These are phyloP conservation scores for Teunomyces funiuensis DNA, from an alignment of 805 yeast species.

Conservation along the genomic window DNA sequence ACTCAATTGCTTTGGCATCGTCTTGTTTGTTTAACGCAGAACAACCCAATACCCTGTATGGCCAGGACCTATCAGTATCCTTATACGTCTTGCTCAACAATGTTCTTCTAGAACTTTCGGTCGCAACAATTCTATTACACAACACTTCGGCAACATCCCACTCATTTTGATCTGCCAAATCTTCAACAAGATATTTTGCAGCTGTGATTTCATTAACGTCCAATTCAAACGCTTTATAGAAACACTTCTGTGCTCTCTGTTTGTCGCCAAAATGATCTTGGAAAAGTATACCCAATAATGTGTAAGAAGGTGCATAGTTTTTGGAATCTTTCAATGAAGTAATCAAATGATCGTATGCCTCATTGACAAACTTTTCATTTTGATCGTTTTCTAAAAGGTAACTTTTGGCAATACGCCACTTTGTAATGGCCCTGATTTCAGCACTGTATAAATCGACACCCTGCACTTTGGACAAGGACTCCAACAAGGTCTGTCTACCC, in stretches of 20 bases:
- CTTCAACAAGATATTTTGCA: conserved; percentile 67
- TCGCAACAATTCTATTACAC: conserved; percentile 61
- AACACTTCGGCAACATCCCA: conserved; percentile 85
- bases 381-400: conserved; percentile 36
- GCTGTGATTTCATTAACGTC: conserved; percentile 75
- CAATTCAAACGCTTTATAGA: conserved; percentile 83
- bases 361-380: conserved; percentile 28
- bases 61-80: conserved; percentile 64
- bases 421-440: conserved; percentile 56
- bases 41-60: conserved; percentile 83
- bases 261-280: conserved; percentile 55
- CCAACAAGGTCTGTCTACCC: conserved; percentile 54
- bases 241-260: conserved; percentile 78
- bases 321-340: conserved; percentile 63
- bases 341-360: conserved; percentile 59
- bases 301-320: conserved; percentile 74
- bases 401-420: conserved; percentile 77
- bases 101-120: conserved; percentile 58
- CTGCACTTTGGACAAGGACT: conserved; percentile 40
- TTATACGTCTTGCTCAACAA: conserved; percentile 32
- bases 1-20: conserved; percentile 77
- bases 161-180: conserved; percentile 64
- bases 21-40: conserved; percentile 68
- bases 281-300: conserved; percentile 79
- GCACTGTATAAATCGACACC: conserved; percentile 54